Evolutionary conservation across 2,329 filamentous ascomycete genomes (phyloP).

Genomic region (Hawksworthiomyces lignivorus): DNA sequence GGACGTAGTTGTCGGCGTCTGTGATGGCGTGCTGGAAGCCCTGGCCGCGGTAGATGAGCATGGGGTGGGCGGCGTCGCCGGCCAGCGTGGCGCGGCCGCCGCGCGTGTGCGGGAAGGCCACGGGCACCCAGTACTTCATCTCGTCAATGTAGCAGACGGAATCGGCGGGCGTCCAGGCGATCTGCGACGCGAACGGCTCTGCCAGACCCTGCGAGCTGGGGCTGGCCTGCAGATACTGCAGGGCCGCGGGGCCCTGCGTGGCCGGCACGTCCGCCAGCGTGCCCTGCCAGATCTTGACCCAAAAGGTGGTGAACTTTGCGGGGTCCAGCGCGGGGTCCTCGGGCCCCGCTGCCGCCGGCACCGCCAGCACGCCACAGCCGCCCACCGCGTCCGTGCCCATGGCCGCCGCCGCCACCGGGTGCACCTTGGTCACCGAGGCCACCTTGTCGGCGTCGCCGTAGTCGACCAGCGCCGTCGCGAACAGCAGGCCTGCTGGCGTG

Average conservation of each 20-base stretch:
- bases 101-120: slow-evolving; percentile 22
- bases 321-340: slow-evolving; percentile 7
- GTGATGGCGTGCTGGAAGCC: slow-evolving; percentile 35
- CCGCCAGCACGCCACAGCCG: slow-evolving; percentile 20
- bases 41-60: slow-evolving; percentile 38
- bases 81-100: slow-evolving; percentile 28
- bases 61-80: slow-evolving; percentile 35
- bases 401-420: slow-evolving; percentile 24
- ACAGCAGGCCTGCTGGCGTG: slow-evolving; percentile 23
- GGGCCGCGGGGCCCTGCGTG: slow-evolving; percentile 28
- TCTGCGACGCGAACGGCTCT: slow-evolving; percentile 24
- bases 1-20: slow-evolving; percentile 31
- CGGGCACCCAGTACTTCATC: slow-evolving; percentile 30
- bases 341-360: slow-evolving; percentile 12
- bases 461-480: slow-evolving; percentile 20
- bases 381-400: slow-evolving; percentile 23
- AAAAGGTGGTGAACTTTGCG: slow-evolving; percentile 26
- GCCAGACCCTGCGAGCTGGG: slow-evolving; percentile 17
- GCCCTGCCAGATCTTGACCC: slow-evolving; percentile 28
- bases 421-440: slow-evolving; percentile 18
- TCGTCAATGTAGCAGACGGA: slow-evolving; percentile 25
- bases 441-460: slow-evolving; percentile 22
- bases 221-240: slow-evolving; percentile 22
- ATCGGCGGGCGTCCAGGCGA: slow-evolving; percentile 27
- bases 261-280: slow-evolving; percentile 8